Conservation (phyloP, 1,139 yeast species). For the Debaryomycetaceae sp. region DNA sequence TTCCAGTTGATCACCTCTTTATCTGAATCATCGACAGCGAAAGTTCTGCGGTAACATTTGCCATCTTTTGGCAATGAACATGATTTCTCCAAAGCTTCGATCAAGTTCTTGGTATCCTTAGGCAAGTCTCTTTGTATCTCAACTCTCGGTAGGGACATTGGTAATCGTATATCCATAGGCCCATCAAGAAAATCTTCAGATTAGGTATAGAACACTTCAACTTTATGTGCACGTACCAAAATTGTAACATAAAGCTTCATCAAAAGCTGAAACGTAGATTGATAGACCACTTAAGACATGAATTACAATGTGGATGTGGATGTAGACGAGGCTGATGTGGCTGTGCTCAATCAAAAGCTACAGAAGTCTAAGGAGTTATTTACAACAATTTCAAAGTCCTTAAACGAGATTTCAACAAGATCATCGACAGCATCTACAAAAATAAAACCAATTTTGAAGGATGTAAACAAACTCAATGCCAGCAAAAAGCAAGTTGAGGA, state of each 20-base stretch:
- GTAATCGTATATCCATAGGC: neutral
- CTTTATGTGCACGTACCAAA: neutral
- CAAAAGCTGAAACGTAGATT: no score
- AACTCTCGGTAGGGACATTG: neutral
- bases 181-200: neutral
- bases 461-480: conserved; percentile 54
- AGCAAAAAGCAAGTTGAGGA: conserved; percentile 59
- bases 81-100: conserved; percentile 14
- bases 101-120: conserved; percentile 11
- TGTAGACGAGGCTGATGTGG: conserved; percentile 80
- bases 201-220: neutral
- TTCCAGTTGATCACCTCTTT: conserved; percentile 55
- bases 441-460: conserved; percentile 67
- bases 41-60: conserved; percentile 17
- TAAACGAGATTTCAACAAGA: conserved; percentile 52
- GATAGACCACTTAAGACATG: neutral
- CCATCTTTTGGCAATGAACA: conserved; percentile 21
- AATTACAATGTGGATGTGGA: conserved; percentile 35
- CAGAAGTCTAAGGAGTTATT: conserved; percentile 57
- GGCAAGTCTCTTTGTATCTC: conserved; percentile 9
- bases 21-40: conserved; percentile 14
- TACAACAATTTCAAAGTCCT: conserved; percentile 50
- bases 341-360: conserved; percentile 74
- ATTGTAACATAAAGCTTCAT: no score
- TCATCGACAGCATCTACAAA: conserved; percentile 61